Percentiles rank a stretch among this genome's conserved stretches.
Evolutionary conservation across 371 early-diverging fungal genomes (phyloP).

Genomic region (Mucor irregularis): DNA sequence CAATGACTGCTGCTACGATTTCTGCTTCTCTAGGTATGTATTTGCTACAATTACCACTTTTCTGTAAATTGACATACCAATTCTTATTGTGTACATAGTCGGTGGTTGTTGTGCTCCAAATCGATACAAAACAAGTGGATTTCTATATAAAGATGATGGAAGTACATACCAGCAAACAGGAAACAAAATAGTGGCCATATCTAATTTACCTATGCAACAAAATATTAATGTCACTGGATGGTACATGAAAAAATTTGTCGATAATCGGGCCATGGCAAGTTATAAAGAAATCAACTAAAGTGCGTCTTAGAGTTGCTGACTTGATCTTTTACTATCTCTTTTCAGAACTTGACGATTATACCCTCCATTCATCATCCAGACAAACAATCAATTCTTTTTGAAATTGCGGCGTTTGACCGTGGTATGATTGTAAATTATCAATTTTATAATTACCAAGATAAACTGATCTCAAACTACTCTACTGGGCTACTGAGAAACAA

Average conservation of each 20-base stretch:
- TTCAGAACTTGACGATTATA: constrained; percentile 45
- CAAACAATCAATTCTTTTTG: constrained; percentile 41
- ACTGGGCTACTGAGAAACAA: constrained; percentile 37
- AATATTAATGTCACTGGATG: constrained; percentile 34
- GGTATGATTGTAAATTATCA: constrained; percentile 41
- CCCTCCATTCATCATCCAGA: constrained; percentile 39
- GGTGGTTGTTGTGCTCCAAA: constrained; percentile 52
- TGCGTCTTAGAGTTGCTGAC: too few relatives aligned
- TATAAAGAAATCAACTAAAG: too few relatives aligned
- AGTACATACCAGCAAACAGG: constrained; percentile 26
- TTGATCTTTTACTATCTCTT: background rate
- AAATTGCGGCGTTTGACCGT: constrained; percentile 35
- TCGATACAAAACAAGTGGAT: constrained; percentile 31
- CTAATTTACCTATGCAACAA: constrained; percentile 40
- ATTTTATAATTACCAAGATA: constrained; percentile 26
- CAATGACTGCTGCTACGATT: constrained; percentile 20
- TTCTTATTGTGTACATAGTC: constrained; percentile 13
- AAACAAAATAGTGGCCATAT: constrained; percentile 35
- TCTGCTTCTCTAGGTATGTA: constrained; percentile 36
- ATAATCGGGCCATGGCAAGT: constrained; percentile 46
- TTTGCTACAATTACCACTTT: background rate
- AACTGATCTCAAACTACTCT: constrained; percentile 30
- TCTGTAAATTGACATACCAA: background rate
- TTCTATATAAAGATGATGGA: constrained; percentile 42
- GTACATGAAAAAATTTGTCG: constrained; percentile 48